phyloP scores from a whole-genome alignment of 1,284 basidiomycete genomes.

The Tausonia pullulans region DNA sequence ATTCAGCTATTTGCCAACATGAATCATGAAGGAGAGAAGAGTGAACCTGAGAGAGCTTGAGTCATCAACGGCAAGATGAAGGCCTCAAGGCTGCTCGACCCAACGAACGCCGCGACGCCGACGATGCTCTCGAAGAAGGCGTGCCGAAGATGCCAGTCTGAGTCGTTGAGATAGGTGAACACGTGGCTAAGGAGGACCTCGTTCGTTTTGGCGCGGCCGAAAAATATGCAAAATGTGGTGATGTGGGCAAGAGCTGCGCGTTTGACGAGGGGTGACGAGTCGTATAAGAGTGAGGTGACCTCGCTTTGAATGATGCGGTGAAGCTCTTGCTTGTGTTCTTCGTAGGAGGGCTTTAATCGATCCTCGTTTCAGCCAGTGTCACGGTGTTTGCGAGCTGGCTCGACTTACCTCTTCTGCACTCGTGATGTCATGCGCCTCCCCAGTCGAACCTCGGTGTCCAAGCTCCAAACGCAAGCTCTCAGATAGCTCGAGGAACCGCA shows the following conservation, averaged over 20 bases:
- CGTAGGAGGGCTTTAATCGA: conserved; percentile 67
- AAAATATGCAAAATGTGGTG: conserved; percentile 78
- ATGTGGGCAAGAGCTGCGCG: conserved; percentile 56
- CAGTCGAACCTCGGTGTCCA: conserved; percentile 25
- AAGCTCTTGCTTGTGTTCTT: conserved; percentile 70
- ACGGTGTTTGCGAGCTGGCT: conserved; percentile 14
- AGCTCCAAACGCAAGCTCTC: conserved; percentile 59
- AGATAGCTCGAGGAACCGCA: conserved; percentile 79
- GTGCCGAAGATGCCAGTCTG: conserved; percentile 80
- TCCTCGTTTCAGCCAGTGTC: conserved; percentile 30
- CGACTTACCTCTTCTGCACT: conserved; percentile 6
- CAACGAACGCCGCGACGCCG: conserved; percentile 84
- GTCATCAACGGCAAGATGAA: conserved; percentile 89
- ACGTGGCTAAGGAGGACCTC: conserved; percentile 92
- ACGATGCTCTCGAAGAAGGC: conserved; percentile 95
- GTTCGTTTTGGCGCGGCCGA: conserved; percentile 84
- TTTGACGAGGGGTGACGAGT: conserved; percentile 43
- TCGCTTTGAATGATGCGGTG: conserved; percentile 80
- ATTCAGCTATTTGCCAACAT: too few species aligned
- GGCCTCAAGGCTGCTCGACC: conserved; percentile 57
- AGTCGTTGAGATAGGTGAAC: conserved; percentile 95
- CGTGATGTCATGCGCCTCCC: conserved; percentile 43
- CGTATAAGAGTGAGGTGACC: conserved; percentile 55
- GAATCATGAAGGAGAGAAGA: background rate
- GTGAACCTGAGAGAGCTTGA: conserved; percentile 71